phyloP scores from a whole-genome alignment of 129 eudicot species.

The Arctium minus region DNA sequence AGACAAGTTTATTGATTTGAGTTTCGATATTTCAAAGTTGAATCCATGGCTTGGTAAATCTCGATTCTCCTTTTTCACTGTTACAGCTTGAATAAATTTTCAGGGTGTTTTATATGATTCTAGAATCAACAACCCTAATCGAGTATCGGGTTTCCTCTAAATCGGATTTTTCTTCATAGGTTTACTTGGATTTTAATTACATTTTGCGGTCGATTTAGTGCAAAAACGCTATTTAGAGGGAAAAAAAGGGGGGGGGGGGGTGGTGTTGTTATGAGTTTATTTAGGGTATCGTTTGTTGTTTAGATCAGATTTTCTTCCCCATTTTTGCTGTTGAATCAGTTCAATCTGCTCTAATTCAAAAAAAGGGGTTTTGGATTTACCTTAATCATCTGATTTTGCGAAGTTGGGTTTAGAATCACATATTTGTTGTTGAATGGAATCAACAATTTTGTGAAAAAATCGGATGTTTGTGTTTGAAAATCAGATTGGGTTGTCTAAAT shows the following conservation, averaged over 20 bases:
- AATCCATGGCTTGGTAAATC: slow-evolving; percentile 13
- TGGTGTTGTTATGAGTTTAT: neutral
- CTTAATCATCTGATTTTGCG: neutral
- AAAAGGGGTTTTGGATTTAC: slow-evolving; percentile 8
- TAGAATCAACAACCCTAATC: slow-evolving; percentile 22
- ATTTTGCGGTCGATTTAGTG: neutral
- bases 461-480: slow-evolving; percentile 4
- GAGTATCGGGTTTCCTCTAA: slow-evolving; percentile 3
- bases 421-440: slow-evolving; percentile 13
- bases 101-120: neutral
- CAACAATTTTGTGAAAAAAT: neutral
- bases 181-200: neutral
- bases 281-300: neutral
- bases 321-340: neutral
- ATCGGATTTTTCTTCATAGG: neutral
- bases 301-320: slow-evolving; percentile 8
- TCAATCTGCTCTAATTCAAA: slow-evolving; percentile 16
- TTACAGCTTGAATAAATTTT: neutral
- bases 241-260: no score
- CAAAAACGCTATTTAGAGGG: neutral
- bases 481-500: neutral
- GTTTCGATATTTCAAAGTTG: slow-evolving; percentile 7
- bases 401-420: neutral
- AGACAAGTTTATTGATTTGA: neutral
- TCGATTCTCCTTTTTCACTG: slow-evolving; percentile 13